Base-by-base conservation (phyloP, 164 flowering plant genomes). In the Magnolia officinalis region DNA sequence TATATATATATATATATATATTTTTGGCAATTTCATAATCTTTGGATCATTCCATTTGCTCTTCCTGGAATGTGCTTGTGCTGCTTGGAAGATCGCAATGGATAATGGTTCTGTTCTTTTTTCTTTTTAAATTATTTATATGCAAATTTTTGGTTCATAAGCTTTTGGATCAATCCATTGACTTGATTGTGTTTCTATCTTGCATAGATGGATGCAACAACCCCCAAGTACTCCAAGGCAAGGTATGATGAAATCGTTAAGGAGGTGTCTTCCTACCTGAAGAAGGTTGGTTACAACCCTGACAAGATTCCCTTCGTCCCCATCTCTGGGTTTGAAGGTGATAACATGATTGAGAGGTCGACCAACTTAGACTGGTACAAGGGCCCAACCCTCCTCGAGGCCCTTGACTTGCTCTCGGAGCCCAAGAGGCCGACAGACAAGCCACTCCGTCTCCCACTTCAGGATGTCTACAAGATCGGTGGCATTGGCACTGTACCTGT, bases 301-400 rank as follows among this genome's bases (percentile, higher is more conserved):
- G 92, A 91, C 45, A 91, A 89, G 70, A 89, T 90, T 55, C 86
- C 91, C 1, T 90, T 90, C 19, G 94, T 90, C 6, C 94, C 94
- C 82, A 90, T 90, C 78, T 90, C 94, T 74, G 94, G 94, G 0
- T 90, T 90, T 71, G 94, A 90, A 77, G 94, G 94, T 65, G 94
- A 90, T 83, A 90, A 90, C 88, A 90, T 90, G 94, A 90, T 90
- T 78, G 94, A 90, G 82, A 85, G 95, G 81, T 91, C 95, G n/a
- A 83, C 87, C n/a, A 89, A 89, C 88, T 89, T 89, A 2, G 92
- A 89, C 81, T 89, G 92, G 92, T 89, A 89, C 92, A 89, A 89
- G 92, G 92, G 92, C 6, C 92, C 91, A 21, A 89, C 92, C 29
- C 91, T 89, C 59, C 90, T 89, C 18, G 92, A 89, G 31, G 90